phyloP scores from a whole-genome alignment of 495 filamentous ascomycete genomes.

The Neurospora discreta region DNA sequence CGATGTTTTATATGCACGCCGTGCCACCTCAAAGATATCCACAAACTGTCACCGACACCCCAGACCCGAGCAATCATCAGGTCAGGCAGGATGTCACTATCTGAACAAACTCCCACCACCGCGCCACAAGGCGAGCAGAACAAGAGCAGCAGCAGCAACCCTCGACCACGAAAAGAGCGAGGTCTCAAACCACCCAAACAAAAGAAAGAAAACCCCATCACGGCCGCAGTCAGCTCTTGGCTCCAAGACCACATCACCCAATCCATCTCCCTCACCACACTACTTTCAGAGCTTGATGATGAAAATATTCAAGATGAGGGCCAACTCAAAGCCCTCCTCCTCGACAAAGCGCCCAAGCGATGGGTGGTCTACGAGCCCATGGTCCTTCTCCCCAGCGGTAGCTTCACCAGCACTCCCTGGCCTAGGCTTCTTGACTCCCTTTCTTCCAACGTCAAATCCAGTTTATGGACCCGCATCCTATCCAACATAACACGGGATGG shows the following conservation, averaged over 20 bases:
- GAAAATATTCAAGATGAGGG: background rate
- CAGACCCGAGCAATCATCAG: background rate
- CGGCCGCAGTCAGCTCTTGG: conserved; percentile 20
- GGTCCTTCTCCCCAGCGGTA: conserved; percentile 52
- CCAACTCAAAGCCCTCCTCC: conserved; percentile 10
- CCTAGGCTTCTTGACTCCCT: conserved; percentile 24
- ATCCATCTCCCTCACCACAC: background rate
- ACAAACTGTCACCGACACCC: background rate
- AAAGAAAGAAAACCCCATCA: conserved; percentile 19
- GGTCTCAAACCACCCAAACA: conserved; percentile 7
- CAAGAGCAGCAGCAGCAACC: no score
- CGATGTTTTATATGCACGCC: background rate
- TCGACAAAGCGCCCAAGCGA: conserved; percentile 43
- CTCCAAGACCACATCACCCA: conserved; percentile 6
- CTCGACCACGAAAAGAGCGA: background rate
- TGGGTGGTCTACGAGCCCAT: conserved; percentile 63
- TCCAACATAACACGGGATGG: conserved; percentile 27
- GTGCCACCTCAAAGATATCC: background rate
- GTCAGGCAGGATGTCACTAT: background rate
- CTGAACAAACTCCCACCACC: background rate
- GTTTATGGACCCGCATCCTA: conserved; percentile 40
- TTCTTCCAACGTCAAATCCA: background rate
- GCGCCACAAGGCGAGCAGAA: no score
- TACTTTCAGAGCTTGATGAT: background rate
- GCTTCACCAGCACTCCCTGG: conserved; percentile 43